Conservation (phyloP, 306 rosid genomes). For the Vigna hirtella region DNA sequence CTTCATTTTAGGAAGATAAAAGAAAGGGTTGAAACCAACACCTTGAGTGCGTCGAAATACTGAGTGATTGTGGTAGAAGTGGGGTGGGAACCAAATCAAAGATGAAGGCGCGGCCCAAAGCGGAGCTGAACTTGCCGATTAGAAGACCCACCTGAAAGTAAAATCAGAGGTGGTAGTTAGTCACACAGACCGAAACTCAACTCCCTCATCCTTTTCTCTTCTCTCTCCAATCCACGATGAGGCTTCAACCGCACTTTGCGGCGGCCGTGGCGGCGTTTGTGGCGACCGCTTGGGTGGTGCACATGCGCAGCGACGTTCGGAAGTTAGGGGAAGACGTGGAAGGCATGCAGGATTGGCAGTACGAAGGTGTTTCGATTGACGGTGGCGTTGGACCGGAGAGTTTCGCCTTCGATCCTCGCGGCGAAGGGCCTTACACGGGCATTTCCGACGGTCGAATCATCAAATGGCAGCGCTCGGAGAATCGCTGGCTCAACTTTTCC, state of each 20-base stretch:
- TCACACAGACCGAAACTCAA: background rate
- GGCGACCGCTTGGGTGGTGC: conserved; percentile 36
- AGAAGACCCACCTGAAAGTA: no score
- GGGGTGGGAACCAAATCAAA: no score
- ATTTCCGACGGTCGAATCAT: conserved; percentile 72
- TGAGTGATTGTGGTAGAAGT: no score
- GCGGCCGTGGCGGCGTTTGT: conserved; percentile 4
- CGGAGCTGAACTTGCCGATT: no score
- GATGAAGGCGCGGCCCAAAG: no score
- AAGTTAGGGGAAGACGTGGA: background rate
- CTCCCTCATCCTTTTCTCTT: background rate
- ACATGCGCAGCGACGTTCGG: background rate
- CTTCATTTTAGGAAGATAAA: no score
- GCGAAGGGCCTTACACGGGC: conserved; percentile 81
- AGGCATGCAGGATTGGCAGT: background rate
- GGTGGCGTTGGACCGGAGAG: conserved; percentile 72
- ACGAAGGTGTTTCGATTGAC: conserved; percentile 52
- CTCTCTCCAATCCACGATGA: conserved; percentile 28
- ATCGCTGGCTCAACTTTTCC: conserved; percentile 67
- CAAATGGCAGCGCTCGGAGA: conserved; percentile 60
- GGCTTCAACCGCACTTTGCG: background rate
- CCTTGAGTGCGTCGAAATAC: no score
- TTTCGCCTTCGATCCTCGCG: conserved; percentile 62
- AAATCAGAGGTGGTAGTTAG: no score
- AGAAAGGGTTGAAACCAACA: no score